phyloP scores from a whole-genome alignment of 305 asterid species.

The Solanum hybrid region DNA sequence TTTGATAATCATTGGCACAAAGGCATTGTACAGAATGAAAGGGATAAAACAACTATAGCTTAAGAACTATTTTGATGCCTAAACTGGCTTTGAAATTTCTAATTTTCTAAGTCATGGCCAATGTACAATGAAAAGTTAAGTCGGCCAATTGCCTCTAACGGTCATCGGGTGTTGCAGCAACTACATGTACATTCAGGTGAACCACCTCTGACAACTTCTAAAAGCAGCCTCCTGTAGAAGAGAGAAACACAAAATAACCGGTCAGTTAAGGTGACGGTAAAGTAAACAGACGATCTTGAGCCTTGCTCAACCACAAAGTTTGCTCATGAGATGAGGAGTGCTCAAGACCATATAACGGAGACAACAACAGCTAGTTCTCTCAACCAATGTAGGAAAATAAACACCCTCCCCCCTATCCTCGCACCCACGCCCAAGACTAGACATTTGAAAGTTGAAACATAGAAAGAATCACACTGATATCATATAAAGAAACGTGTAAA shows the following conservation, averaged over 20 bases:
- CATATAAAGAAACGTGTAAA: not conserved
- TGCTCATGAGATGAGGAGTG: not conserved
- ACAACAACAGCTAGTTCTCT: not conserved
- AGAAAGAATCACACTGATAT: not conserved
- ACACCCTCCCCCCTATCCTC: not conserved
- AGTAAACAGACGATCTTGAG: not conserved
- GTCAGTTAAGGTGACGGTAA: not conserved
- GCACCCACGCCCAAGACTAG: not conserved
- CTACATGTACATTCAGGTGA: constrained; percentile 14
- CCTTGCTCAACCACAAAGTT: not conserved
- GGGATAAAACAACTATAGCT: not conserved
- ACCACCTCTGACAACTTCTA: constrained; percentile 7
- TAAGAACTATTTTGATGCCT: not conserved
- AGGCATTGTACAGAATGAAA: not conserved
- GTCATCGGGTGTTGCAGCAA: constrained; percentile 9
- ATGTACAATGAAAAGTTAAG: constrained; percentile 1
- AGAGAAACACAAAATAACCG: not conserved
- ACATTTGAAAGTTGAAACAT: not conserved
- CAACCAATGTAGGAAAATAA: not conserved
- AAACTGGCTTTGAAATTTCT: constrained; percentile 1
- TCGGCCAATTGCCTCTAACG: not conserved
- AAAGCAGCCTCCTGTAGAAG: constrained; percentile 4
- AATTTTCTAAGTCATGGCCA: constrained; percentile 8
- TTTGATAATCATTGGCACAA: not conserved
- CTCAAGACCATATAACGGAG: not conserved